phyloP scores from a whole-genome alignment of 23 red algal species.

The Gracilariopsis chorda region DNA sequence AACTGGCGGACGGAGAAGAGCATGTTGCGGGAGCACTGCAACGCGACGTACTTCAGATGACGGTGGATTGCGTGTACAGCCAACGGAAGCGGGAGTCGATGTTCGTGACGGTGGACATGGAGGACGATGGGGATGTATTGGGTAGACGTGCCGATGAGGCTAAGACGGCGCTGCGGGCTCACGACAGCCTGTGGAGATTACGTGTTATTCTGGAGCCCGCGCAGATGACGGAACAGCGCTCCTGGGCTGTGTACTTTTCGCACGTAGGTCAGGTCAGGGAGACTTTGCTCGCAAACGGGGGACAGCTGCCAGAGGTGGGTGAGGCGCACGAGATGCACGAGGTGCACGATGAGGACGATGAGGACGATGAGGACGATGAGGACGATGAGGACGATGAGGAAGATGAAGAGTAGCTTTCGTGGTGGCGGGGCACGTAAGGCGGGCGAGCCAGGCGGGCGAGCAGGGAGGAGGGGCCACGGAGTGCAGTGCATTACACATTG shows the following conservation, averaged over 20 bases:
- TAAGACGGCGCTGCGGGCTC: slow-evolving; percentile 35
- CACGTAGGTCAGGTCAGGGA: slow-evolving; percentile 41
- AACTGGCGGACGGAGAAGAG: background rate
- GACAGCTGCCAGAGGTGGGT: background rate
- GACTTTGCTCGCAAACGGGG: slow-evolving; percentile 21
- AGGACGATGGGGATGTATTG: background rate
- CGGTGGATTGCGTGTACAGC: slow-evolving; percentile 33
- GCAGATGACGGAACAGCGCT: slow-evolving; percentile 45
- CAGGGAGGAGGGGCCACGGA: background rate
- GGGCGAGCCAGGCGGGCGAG: background rate
- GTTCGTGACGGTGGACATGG: background rate
- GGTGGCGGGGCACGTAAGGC: background rate
- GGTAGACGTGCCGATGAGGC: background rate
- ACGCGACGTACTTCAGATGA: background rate
- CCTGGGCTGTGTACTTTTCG: slow-evolving; percentile 74
- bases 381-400: background rate
- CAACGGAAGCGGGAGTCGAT: background rate
- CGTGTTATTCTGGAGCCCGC: slow-evolving; percentile 61
- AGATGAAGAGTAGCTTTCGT: slow-evolving; percentile 3
- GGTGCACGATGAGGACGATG: background rate
- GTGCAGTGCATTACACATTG: background rate
- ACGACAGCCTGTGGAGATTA: slow-evolving; percentile 45
- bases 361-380: background rate
- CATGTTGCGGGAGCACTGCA: background rate
- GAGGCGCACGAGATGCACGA: too few relatives aligned